Percentiles rank a stretch among this genome's conserved stretches.
Evolutionary conservation across 2,329 filamentous ascomycete genomes (phyloP).

Genomic region (Cercospora sp.): DNA sequence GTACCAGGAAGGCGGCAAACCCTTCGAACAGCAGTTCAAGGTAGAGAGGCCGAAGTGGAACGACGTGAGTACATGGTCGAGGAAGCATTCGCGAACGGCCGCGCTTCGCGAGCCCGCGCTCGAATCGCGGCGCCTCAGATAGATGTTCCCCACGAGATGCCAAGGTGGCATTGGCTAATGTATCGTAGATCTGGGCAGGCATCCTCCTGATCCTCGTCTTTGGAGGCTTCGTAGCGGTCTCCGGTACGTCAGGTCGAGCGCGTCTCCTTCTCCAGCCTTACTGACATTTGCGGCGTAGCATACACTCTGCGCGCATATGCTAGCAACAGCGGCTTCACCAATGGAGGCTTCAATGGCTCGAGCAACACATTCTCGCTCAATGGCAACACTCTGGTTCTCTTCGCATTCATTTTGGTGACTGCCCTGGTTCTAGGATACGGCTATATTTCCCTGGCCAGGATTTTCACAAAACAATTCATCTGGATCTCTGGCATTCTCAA

Average conservation of each 20-base stretch:
- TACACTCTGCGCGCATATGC: conserved; percentile 75
- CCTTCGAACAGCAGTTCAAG: conserved; percentile 80
- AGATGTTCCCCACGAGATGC: neutral
- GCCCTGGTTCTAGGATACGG: conserved; percentile 72
- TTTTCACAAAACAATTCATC: conserved; percentile 78
- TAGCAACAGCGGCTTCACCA: conserved; percentile 59
- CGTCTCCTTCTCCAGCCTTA: neutral
- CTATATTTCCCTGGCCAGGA: conserved; percentile 64
- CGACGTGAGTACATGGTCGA: conserved; percentile 51
- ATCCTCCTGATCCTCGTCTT: conserved; percentile 72
- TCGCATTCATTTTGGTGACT: conserved; percentile 73
- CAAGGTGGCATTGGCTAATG: conserved; percentile 1
- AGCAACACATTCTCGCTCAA: conserved; percentile 68
- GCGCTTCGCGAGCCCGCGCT: neutral
- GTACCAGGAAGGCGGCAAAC: conserved; percentile 45
- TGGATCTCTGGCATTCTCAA: conserved; percentile 91
- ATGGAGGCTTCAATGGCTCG: conserved; percentile 69
- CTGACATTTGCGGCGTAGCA: conserved; percentile 42
- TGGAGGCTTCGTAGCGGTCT: conserved; percentile 73
- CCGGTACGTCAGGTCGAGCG: conserved; percentile 35
- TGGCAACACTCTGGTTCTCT: conserved; percentile 83
- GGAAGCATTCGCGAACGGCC: neutral
- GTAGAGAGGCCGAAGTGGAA: conserved; percentile 83
- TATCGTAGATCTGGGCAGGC: conserved; percentile 70
- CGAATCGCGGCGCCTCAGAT: neutral